Evolutionary conservation across 176 grass and related monocot species (phyloP).

Genomic region (Oryza australiensis): DNA sequence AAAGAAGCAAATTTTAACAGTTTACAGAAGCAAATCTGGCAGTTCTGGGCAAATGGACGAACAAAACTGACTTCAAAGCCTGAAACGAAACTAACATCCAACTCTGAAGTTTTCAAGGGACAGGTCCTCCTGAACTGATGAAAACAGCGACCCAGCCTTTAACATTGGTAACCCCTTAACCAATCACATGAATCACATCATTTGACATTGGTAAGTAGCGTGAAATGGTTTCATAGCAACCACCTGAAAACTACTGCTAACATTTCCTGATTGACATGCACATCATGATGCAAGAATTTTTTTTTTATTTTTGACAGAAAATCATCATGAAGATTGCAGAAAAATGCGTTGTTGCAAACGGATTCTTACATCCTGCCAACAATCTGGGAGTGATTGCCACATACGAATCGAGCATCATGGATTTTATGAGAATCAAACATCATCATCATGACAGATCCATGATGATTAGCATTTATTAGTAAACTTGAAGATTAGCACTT

Average conservation of each 20-base stretch:
- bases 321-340: neutral
- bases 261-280: neutral
- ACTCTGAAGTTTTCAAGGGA: neutral
- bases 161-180: neutral
- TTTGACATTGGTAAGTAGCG: neutral
- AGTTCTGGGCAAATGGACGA: too few relatives aligned
- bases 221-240: neutral
- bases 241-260: neutral
- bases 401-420: neutral
- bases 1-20: neutral
- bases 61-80: conserved; percentile 2
- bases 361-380: neutral
- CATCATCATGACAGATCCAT: neutral
- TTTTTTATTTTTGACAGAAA: too few relatives aligned
- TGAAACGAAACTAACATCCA: neutral
- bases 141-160: neutral
- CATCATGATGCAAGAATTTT: neutral
- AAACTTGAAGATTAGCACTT: conserved; percentile 37
- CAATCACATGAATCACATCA: neutral
- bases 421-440: neutral
- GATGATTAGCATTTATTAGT: neutral
- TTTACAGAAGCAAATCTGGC: too few relatives aligned
- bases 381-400: neutral
- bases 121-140: neutral
- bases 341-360: neutral